Conservation (phyloP, 1,284 basidiomycete genomes). For the Leccinum griseonigrum region DNA sequence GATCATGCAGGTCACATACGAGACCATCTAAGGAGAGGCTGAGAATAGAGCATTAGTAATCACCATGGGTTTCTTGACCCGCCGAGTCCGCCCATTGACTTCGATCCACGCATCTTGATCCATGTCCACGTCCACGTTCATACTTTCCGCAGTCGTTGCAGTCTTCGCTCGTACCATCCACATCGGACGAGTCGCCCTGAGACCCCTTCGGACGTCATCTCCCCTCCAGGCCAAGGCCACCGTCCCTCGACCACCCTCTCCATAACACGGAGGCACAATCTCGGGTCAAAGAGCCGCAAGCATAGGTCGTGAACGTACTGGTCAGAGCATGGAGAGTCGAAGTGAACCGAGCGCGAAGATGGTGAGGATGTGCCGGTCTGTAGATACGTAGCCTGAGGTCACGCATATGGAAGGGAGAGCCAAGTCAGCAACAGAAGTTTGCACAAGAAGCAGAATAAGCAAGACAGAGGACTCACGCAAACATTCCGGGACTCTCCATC, state of each 20-base stretch:
- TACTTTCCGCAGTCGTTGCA: slow-evolving; percentile 16
- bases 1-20: slow-evolving; percentile 90
- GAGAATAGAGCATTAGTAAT: not conserved
- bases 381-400: not conserved
- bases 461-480: slow-evolving; percentile 45
- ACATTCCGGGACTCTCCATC: slow-evolving; percentile 54
- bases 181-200: slow-evolving; percentile 23
- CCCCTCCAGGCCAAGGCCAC: slow-evolving; percentile 34
- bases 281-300: slow-evolving; percentile 59
- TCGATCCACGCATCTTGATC: slow-evolving; percentile 18
- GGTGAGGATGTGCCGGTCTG: slow-evolving; percentile 50
- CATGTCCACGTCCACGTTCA: slow-evolving; percentile 29
- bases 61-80: slow-evolving; percentile 21
- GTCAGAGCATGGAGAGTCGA: slow-evolving; percentile 71
- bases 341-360: slow-evolving; percentile 63
- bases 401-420: not conserved
- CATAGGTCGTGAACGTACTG: slow-evolving; percentile 76
- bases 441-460: not conserved
- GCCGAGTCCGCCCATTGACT: slow-evolving; percentile 5
- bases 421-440: slow-evolving; percentile 4
- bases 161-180: slow-evolving; percentile 17
- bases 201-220: slow-evolving; percentile 30
- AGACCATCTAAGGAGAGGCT: slow-evolving; percentile 66
- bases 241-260: slow-evolving; percentile 54
- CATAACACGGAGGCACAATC: slow-evolving; percentile 71